A percentile compares a stretch with the other conserved stretches of the same genome.
These are phyloP conservation scores for Fraxinus americana DNA, from an alignment of 257 asterid genomes.

Conservation along the genomic window DNA sequence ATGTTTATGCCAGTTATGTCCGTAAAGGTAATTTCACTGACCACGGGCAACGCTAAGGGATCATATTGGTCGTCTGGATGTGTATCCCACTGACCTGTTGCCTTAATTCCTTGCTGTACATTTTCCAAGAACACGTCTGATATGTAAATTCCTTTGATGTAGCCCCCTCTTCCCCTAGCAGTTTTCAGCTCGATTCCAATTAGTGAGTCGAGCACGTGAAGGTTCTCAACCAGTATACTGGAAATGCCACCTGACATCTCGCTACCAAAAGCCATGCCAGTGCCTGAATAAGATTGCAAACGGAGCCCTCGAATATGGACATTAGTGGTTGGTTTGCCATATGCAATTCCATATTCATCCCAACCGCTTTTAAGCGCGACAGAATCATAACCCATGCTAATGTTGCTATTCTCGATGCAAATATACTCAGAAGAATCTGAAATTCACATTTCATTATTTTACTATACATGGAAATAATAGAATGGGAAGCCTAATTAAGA, in stretches of 20 bases:
- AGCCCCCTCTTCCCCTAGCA: constrained; percentile 82
- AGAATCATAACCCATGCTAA: constrained; percentile 79
- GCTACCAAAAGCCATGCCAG: constrained; percentile 84
- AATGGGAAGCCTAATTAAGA: background rate
- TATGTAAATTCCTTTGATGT: constrained; percentile 51
- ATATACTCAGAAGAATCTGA: constrained; percentile 88
- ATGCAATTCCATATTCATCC: constrained; percentile 94
- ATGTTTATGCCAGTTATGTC: constrained; percentile 67
- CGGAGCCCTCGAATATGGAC: constrained; percentile 60
- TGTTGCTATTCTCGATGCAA: constrained; percentile 89
- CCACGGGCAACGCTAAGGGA: constrained; percentile 66
- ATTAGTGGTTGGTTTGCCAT: constrained; percentile 54
- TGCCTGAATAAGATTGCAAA: constrained; percentile 61
- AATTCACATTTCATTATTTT: background rate
- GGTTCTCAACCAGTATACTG: constrained; percentile 52
- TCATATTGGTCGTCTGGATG: constrained; percentile 90
- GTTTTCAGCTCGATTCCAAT: constrained; percentile 74
- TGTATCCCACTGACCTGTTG: constrained; percentile 63
- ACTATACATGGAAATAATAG: background rate
- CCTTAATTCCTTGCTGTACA: constrained; percentile 59
- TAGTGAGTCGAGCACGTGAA: constrained; percentile 51
- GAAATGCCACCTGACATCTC: constrained; percentile 99
- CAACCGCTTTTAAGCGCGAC: constrained; percentile 90
- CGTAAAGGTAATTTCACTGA: constrained; percentile 54
- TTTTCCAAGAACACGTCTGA: constrained; percentile 57